Conservation (phyloP, 345 rosid genomes). For the Boechera stricta region DNA sequence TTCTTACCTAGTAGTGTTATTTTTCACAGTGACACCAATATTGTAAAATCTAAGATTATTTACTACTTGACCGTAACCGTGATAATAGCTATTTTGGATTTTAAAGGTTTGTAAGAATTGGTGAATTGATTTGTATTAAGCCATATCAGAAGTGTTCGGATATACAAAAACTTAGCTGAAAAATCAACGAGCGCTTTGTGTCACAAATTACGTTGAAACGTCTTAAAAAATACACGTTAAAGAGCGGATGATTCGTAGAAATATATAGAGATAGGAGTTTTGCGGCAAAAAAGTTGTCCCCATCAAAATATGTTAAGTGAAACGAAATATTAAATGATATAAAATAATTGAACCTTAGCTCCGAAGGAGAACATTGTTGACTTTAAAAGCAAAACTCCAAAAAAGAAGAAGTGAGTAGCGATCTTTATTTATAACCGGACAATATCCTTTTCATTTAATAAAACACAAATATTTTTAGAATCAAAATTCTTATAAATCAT, state of each 20-base stretch:
- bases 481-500: neutral
- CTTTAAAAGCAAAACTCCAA: conserved; percentile 42
- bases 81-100: neutral
- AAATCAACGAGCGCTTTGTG: neutral
- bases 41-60: neutral
- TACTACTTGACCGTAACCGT: neutral
- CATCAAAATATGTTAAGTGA: neutral
- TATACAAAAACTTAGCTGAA: neutral
- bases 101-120: neutral
- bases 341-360: conserved; percentile 40
- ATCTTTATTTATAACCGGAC: conserved; percentile 23
- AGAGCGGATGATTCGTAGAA: conserved; percentile 9
- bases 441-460: neutral
- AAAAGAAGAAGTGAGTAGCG: conserved; percentile 2
- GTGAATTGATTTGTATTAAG: neutral
- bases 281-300: conserved; percentile 23
- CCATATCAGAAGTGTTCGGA: neutral
- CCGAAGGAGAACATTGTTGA: conserved; percentile 44
- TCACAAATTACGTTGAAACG: conserved; percentile 1
- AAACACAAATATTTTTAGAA: neutral
- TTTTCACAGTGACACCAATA: neutral
- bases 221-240: neutral
- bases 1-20: neutral
- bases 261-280: conserved; percentile 14
- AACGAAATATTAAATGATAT: conserved; percentile 11